Evolutionary conservation across 176 grass and related monocot genomes (phyloP).

Genomic region (Paspalum notatum): DNA sequence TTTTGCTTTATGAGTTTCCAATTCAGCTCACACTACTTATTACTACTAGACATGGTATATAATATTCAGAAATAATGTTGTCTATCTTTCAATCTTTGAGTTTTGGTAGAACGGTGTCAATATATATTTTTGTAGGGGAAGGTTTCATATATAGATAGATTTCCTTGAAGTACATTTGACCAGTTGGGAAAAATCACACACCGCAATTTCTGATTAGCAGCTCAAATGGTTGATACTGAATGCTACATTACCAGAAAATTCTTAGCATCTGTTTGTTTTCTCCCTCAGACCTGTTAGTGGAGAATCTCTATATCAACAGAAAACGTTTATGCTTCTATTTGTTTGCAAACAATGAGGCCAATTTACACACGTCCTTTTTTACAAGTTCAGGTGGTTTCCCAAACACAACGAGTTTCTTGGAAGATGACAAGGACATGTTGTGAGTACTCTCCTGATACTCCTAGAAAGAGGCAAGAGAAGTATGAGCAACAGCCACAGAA

Average conservation of each 20-base stretch:
- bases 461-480: slow-evolving; percentile 28
- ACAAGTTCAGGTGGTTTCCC: slow-evolving; percentile 32
- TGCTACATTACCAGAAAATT: not conserved
- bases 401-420: not conserved
- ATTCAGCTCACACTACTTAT: slow-evolving; percentile 2
- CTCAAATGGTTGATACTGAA: too few species aligned
- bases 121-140: not conserved
- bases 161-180: not conserved
- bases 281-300: not conserved
- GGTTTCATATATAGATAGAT: not conserved
- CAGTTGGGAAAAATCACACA: not conserved
- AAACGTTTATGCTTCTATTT: not conserved
- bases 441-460: slow-evolving; percentile 34
- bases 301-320: not conserved
- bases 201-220: not conserved
- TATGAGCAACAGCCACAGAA: slow-evolving; percentile 59
- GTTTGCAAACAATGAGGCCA: not conserved
- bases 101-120: not conserved
- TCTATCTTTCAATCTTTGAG: not conserved
- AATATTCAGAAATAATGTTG: not conserved
- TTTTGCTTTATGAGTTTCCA: not conserved
- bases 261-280: not conserved
- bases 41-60: not conserved
- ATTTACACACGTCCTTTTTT: not conserved
- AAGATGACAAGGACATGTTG: slow-evolving; percentile 28